Evolutionary conservation across 805 yeast species (phyloP), one percentile per base, ranked within the genome.

Genomic region (Metschnikowia vanudenii): DNA sequence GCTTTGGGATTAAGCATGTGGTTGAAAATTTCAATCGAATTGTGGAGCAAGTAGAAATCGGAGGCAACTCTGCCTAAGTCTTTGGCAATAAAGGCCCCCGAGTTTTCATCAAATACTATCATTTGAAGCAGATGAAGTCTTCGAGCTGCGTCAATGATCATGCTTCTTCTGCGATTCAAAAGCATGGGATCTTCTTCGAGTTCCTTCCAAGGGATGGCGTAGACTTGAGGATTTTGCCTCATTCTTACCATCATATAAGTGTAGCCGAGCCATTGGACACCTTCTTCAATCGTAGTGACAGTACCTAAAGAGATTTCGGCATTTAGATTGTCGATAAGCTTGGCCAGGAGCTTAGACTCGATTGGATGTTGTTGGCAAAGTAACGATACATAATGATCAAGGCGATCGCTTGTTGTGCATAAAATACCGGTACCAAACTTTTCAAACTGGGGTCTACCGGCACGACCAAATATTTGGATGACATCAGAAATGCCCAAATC

Each of bases 391-490:
- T 92, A 94, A 56, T 90, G 96, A 57, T 88, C 95, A 22, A 95
- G 67, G 40, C 80, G 73, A 58, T 92, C 98, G 48, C 76, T 74
- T 0, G 96, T 75, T 0, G 99, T 94, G 62, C 94, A 83, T 39
- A 94, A 69, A 19, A 90, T 82, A 73, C 98, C 98, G 2, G 92
- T 88, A 75, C 99, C 99, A 60, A 78, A 84, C 46, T 80, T 80
- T 56, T 92, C 96, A 65, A 81, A 94, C 57, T 95, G 99, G 0
- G 99, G 99, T 68, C 99, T 82, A 69, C 99, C 99, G 22, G 99
- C 99, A 72, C 99, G 86, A 57, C 99, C 99, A 69, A 94, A 94
- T 54, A 94, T 94, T 71, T 94, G 99, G 51, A 95, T 86, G 33
- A 94, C 96, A 69, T 94, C 99, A 0, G 97, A 86, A 14, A 94